These are phyloP conservation scores for Amauroascus niger DNA, from an alignment of 2,329 filamentous ascomycete species.

Conservation along the genomic window DNA sequence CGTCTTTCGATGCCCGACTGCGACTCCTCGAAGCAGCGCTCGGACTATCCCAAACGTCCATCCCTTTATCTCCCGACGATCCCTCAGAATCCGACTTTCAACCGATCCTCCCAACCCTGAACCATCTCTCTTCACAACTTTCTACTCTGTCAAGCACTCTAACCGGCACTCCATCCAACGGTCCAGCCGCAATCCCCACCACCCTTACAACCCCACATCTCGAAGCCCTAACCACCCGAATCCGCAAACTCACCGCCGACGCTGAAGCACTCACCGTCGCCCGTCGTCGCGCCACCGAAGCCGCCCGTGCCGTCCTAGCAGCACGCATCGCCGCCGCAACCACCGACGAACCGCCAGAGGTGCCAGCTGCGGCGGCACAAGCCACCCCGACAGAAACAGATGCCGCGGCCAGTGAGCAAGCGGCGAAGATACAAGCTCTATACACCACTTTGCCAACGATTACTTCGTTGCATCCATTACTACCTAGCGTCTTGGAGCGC, in stretches of 20 bases:
- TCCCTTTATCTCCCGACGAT: constrained; percentile 41
- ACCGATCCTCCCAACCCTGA: constrained; percentile 73
- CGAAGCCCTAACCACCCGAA: constrained; percentile 35
- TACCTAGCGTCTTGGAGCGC: constrained; percentile 77
- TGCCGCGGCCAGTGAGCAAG: constrained; percentile 52
- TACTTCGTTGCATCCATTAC: constrained; percentile 70
- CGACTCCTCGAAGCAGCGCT: constrained; percentile 68
- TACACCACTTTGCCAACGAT: constrained; percentile 84
- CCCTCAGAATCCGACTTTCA: constrained; percentile 45
- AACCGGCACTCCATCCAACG: constrained; percentile 20
- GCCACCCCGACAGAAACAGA: constrained; percentile 42
- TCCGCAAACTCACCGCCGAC: constrained; percentile 38
- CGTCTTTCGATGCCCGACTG: constrained; percentile 78
- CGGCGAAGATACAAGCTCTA: constrained; percentile 79
- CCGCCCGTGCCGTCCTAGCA: constrained; percentile 35
- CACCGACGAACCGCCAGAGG: constrained; percentile 30
- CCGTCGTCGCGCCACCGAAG: constrained; percentile 36
- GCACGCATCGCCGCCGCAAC: constrained; percentile 29
- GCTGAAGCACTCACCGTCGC: constrained; percentile 37
- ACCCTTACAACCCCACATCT: constrained; percentile 35
- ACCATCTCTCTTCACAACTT: constrained; percentile 71
- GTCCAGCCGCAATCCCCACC: constrained; percentile 17
- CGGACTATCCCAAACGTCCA: constrained; percentile 61
- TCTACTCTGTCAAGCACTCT: constrained; percentile 53
- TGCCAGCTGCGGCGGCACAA: constrained; percentile 23